These are phyloP conservation scores for Blastobotrys robertii DNA, from an alignment of 805 yeast genomes.

Conservation along the genomic window DNA sequence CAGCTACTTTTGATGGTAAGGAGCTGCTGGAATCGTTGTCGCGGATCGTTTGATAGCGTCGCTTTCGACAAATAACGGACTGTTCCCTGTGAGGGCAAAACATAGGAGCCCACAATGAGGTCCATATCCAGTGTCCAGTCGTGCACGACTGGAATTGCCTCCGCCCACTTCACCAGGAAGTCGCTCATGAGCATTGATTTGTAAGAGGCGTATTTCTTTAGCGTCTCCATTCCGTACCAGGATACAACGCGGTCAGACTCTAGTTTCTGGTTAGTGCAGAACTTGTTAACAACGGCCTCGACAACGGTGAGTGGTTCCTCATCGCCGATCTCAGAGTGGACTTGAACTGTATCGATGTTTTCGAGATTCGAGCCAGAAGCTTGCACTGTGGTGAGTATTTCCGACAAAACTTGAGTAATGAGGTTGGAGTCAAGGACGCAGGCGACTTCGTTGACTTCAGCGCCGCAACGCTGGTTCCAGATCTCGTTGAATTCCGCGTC, in stretches of 20 bases:
- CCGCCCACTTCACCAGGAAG: constrained; percentile 24
- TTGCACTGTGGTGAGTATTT: constrained; percentile 18
- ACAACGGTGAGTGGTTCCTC: constrained; percentile 37
- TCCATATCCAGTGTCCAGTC: constrained; percentile 47
- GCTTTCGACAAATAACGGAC: constrained; percentile 46
- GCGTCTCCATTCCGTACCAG: constrained; percentile 56
- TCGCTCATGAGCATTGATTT: constrained; percentile 35
- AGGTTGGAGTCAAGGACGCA: constrained; percentile 25
- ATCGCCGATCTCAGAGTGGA: constrained; percentile 16
- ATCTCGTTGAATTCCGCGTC: constrained; percentile 37
- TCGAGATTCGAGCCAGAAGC: constrained; percentile 12
- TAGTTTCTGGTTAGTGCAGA: constrained; percentile 25
- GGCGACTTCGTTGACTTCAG: constrained; percentile 39
- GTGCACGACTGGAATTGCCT: constrained; percentile 29
- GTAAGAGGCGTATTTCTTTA: constrained; percentile 31
- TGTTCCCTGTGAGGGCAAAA: constrained; percentile 34
- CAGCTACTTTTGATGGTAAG: constrained; percentile 49
- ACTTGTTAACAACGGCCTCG: constrained; percentile 41
- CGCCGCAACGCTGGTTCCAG: constrained; percentile 51
- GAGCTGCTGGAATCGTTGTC: constrained; percentile 40
- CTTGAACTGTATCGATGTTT: constrained; percentile 13
- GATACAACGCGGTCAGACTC: constrained; percentile 33
- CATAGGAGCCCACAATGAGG: constrained; percentile 41
- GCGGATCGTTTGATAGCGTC: constrained; percentile 40
- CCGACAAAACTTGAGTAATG: constrained; percentile 18